Conservation (phyloP, 1,284 basidiomycete genomes). For the Ustilago shanxiensis region DNA sequence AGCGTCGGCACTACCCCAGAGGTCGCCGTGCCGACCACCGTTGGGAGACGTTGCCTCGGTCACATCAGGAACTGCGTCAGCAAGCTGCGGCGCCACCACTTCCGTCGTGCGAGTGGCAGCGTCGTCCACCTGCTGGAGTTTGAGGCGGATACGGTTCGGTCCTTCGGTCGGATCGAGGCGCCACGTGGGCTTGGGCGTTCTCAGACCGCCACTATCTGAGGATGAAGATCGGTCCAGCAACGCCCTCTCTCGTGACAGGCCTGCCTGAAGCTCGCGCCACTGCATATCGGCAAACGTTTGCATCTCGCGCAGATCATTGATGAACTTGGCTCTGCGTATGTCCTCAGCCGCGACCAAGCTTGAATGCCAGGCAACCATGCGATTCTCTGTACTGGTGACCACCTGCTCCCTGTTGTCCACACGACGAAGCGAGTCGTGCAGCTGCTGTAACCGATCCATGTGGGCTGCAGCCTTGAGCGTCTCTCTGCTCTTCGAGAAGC, state of each 20-base stretch:
- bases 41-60: constrained; percentile 10
- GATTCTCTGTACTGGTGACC: constrained; percentile 43
- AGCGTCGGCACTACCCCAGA: constrained; percentile 37
- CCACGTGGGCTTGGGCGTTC: constrained; percentile 37
- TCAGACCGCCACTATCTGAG: background rate
- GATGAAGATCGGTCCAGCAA: constrained; percentile 21
- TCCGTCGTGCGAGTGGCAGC: constrained; percentile 12
- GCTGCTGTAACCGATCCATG: constrained; percentile 54
- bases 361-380: constrained; percentile 58
- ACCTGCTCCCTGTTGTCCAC: constrained; percentile 48
- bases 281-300: constrained; percentile 44
- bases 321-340: constrained; percentile 43
- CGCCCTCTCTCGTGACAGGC: constrained; percentile 48
- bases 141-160: constrained; percentile 62
- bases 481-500: constrained; percentile 49
- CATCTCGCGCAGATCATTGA: constrained; percentile 61
- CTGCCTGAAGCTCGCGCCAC: constrained; percentile 46
- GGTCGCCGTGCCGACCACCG: constrained; percentile 23
- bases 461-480: constrained; percentile 55
- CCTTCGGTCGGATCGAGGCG: constrained; percentile 68
- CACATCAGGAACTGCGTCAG: constrained; percentile 15
- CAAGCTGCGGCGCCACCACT: constrained; percentile 33
- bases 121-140: constrained; percentile 56
- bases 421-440: constrained; percentile 47
- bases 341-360: constrained; percentile 50